A percentile compares a stretch with the other conserved stretches of the same genome.
phyloP scores from a whole-genome alignment of 1,284 basidiomycete genomes.

The Kwoniella shivajii region DNA sequence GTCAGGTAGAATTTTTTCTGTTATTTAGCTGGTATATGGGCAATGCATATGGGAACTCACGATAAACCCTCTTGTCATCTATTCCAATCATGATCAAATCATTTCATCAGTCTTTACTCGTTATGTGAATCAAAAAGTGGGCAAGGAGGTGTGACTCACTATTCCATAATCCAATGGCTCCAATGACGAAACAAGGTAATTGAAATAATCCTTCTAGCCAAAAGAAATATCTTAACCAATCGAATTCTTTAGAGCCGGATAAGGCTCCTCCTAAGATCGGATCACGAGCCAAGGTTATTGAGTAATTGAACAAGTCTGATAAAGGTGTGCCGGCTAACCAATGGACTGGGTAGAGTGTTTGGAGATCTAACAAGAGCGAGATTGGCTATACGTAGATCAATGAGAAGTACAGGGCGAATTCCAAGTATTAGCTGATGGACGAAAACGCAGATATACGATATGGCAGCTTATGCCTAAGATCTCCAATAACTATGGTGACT shows the following conservation, averaged over 20 bases:
- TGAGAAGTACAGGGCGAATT: background rate
- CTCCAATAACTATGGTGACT: no score
- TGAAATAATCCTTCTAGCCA: slow-evolving; percentile 63
- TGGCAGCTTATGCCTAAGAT: no score
- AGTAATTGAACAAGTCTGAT: slow-evolving; percentile 37
- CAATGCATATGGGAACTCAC: slow-evolving; percentile 33
- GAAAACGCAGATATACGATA: slow-evolving; percentile 10
- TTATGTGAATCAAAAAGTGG: background rate
- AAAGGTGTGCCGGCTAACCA: slow-evolving; percentile 30
- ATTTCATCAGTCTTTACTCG: background rate
- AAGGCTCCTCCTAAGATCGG: slow-evolving; percentile 44
- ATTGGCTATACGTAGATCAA: slow-evolving; percentile 25
- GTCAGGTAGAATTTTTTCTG: no score
- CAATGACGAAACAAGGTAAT: slow-evolving; percentile 72
- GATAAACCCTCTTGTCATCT: slow-evolving; percentile 49
- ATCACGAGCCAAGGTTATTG: slow-evolving; percentile 41
- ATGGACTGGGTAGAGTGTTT: slow-evolving; percentile 43
- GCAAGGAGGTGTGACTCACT: slow-evolving; percentile 55
- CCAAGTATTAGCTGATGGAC: background rate
- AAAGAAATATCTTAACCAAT: slow-evolving; percentile 47
- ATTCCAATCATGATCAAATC: background rate
- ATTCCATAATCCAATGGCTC: slow-evolving; percentile 66
- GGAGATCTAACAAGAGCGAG: slow-evolving; percentile 44
- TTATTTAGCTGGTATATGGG: no score
- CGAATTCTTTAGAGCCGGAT: slow-evolving; percentile 26